Percentiles rank a stretch among this genome's conserved stretches.
phyloP scores from a whole-genome alignment of 208 protist species.

The Eutreptiella sp. region DNA sequence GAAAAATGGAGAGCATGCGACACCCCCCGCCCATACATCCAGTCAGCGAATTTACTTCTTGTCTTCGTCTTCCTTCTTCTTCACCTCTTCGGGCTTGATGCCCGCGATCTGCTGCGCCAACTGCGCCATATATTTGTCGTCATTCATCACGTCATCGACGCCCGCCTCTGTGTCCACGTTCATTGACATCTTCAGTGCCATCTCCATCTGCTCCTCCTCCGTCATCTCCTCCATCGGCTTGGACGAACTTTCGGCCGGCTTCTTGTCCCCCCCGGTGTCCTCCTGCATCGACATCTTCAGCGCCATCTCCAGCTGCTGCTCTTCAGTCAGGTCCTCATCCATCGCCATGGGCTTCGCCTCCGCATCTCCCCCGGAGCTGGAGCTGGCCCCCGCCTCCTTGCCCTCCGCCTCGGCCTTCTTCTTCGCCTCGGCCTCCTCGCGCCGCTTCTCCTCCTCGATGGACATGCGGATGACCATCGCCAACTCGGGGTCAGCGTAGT shows the following conservation, averaged over 20 bases:
- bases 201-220: conserved; percentile 72
- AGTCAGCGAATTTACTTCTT: not conserved
- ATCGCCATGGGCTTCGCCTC: not conserved
- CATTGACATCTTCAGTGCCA: conserved; percentile 65
- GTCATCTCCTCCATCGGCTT: conserved; percentile 1
- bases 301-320: not conserved
- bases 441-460: conserved; percentile 84
- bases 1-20: no score
- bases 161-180: conserved; percentile 19
- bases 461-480: conserved; percentile 88
- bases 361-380: not conserved
- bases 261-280: conserved; percentile 6
- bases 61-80: conserved; percentile 24
- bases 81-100: conserved; percentile 39
- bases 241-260: no score
- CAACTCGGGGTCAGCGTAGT: conserved; percentile 83
- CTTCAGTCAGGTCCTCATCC: conserved; percentile 30
- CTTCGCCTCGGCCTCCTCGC: conserved; percentile 56
- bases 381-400: not conserved
- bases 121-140: conserved; percentile 18
- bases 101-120: conserved; percentile 4
- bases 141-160: conserved; percentile 9
- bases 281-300: conserved; percentile 4
- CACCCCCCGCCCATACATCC: not conserved
- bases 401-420: conserved; percentile 5